Percentiles rank a stretch among this genome's conserved stretches.
Evolutionary conservation across 257 asterid species (phyloP).

Genomic region (Lavandula angustifolia): DNA sequence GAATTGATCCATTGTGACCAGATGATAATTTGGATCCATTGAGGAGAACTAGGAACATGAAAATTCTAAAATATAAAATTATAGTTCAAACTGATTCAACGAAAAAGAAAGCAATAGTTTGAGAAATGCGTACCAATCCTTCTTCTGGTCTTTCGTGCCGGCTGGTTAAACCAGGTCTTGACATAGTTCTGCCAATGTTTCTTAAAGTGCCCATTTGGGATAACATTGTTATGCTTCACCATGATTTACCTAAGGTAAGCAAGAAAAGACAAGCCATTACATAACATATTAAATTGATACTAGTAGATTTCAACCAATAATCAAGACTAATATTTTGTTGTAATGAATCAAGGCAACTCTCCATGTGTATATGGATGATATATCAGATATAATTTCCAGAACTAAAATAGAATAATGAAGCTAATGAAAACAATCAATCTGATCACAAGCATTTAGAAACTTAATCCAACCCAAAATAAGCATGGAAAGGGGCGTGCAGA

Average conservation of each 20-base stretch:
- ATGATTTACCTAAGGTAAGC: constrained; percentile 43
- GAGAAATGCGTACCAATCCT: constrained; percentile 43
- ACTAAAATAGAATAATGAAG: neutral
- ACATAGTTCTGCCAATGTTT: constrained; percentile 78
- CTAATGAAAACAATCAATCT: neutral
- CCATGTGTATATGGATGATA: too few species aligned
- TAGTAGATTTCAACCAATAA: neutral
- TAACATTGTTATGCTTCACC: constrained; percentile 68
- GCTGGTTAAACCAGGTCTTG: constrained; percentile 76
- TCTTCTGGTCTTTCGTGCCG: constrained; percentile 76
- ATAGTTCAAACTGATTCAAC: neutral
- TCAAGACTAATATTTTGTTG: too few species aligned
- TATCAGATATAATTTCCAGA: neutral
- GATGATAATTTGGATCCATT: neutral
- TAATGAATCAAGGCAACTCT: neutral
- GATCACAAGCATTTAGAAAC: neutral
- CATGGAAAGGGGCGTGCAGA: neutral
- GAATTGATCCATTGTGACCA: neutral
- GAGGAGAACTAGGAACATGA: neutral
- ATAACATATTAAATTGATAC: neutral
- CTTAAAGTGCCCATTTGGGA: constrained; percentile 70
- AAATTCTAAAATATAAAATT: neutral
- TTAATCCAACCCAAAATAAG: neutral
- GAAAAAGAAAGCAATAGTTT: neutral
- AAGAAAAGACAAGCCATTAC: neutral